phyloP scores from a whole-genome alignment of 1,284 basidiomycete species.

The Malassezia nana region DNA sequence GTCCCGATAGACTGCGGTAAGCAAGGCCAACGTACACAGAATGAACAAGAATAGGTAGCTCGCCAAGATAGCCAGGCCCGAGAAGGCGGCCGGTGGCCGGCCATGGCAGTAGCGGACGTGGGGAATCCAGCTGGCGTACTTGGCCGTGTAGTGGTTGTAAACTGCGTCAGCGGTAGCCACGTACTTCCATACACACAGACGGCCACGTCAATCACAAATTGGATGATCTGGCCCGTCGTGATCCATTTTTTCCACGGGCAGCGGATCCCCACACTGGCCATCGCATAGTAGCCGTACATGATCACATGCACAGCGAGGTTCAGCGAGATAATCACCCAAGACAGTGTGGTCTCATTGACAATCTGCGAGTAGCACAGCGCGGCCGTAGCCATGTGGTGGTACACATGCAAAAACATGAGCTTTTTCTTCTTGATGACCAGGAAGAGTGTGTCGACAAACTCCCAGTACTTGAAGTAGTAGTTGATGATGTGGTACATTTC shows the following conservation, averaged over 20 bases:
- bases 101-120: constrained; percentile 73
- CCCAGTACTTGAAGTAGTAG: constrained; percentile 57
- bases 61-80: constrained; percentile 77
- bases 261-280: constrained; percentile 34
- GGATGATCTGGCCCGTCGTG: constrained; percentile 80
- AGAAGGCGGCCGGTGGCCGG: constrained; percentile 72
- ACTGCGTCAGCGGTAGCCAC: constrained; percentile 2
- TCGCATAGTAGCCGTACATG: constrained; percentile 59
- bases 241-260: constrained; percentile 81
- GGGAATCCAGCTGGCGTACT: constrained; percentile 58
- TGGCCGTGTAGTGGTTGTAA: constrained; percentile 23
- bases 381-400: constrained; percentile 97
- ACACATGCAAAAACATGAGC: constrained; percentile 82
- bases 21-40: constrained; percentile 11
- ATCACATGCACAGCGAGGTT: constrained; percentile 92
- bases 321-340: constrained; percentile 88
- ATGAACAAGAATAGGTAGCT: constrained; percentile 57
- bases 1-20: constrained; percentile 38
- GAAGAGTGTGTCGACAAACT: constrained; percentile 90
- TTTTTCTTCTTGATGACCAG: constrained; percentile 97
- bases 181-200: constrained; percentile 7
- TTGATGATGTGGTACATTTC: constrained; percentile 74
- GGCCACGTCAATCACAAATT: constrained; percentile 20
- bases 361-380: constrained; percentile 87
- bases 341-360: constrained; percentile 62